These are phyloP conservation scores for Metschnikowia gelsemii DNA, from an alignment of 805 yeast species.

Conservation along the genomic window DNA sequence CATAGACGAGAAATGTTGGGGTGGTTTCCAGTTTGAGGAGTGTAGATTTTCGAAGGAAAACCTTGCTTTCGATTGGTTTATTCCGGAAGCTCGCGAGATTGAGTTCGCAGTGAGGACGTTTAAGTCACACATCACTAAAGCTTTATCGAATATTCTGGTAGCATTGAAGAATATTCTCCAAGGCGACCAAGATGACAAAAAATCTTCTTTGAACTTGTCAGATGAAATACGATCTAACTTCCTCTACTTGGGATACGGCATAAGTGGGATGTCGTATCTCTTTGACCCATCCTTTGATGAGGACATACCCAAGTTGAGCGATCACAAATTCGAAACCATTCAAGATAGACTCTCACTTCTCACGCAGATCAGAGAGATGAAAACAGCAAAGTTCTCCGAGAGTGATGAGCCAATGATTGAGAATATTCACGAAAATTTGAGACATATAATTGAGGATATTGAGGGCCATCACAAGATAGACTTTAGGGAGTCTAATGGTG, in stretches of 20 bases:
- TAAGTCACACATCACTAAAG: slow-evolving; percentile 44
- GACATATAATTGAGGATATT: slow-evolving; percentile 34
- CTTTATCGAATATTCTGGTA: slow-evolving; percentile 43
- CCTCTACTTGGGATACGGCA: slow-evolving; percentile 54
- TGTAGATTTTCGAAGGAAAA: slow-evolving; percentile 49
- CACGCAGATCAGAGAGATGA: slow-evolving; percentile 31
- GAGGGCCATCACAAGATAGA: slow-evolving; percentile 22
- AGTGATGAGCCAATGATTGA: slow-evolving; percentile 29
- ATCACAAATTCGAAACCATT: slow-evolving; percentile 31
- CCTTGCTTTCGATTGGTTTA: slow-evolving; percentile 70
- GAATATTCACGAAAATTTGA: slow-evolving; percentile 33
- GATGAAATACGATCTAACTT: slow-evolving; percentile 59
- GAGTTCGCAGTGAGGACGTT: slow-evolving; percentile 61
- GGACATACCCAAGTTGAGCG: slow-evolving; percentile 39
- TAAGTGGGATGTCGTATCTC: slow-evolving; percentile 69
- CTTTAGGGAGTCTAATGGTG: slow-evolving; percentile 13
- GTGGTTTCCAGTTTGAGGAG: slow-evolving; percentile 62
- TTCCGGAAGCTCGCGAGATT: slow-evolving; percentile 58
- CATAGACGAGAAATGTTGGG: slow-evolving; percentile 62
- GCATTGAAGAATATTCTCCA: slow-evolving; percentile 26
- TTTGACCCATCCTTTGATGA: slow-evolving; percentile 70
- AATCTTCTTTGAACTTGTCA: slow-evolving; percentile 31
- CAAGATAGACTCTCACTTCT: slow-evolving; percentile 36
- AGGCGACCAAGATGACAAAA: slow-evolving; percentile 15
- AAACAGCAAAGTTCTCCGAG: slow-evolving; percentile 16